Evolutionary conservation across 1,284 basidiomycete species (phyloP), one percentile per base, ranked within the genome.

Genomic region (Sanguinoderma infundibulare): DNA sequence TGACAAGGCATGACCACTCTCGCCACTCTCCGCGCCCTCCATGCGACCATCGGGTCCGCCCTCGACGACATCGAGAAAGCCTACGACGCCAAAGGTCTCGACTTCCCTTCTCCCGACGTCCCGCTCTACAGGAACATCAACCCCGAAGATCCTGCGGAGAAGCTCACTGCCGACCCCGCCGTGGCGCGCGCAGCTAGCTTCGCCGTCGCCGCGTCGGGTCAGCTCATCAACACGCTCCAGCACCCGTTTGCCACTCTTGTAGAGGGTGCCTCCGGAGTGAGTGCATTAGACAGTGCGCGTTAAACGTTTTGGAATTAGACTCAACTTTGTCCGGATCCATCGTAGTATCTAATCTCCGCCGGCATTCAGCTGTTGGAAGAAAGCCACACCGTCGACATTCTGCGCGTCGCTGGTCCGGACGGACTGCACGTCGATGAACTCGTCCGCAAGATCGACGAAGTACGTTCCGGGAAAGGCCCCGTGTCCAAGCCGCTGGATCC

Each of bases 331-430:
- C 1, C 35, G 2, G 22, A 17, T 24, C 2, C 22, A 5, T 36
- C 55, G 5, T 34, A 90, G 89, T 89, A 87, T 67, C 86, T 88
- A 69, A 75, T 91, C 26, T 85, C 89, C 0, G 82, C 86, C 14
- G 89, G 87, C 68, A 76, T 91, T 70, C 82, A 88, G 30, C 77
- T 91, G 44, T 70, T 90, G 17, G 88, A 90, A 70, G 85, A 86
- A 2, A 81, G 87, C 2, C 85, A 90, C 68, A 79, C 83, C 28
- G 80, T 83, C 3, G 89, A 91, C 69, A 83, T 90, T 15, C 74
- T 91, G 1, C 80, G 85, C 20, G 86, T 85, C 57, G 83, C 84
- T 20, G 87, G 83, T 6, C 75, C 76, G 8, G 64, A 72, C 20
- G 88, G 87, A 0, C 63, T 89, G 59, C 85, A 88, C 65, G 82